Evolutionary conservation across 352 stramenopile genomes (phyloP), one percentile per base, ranked within the genome.

Genomic region (Albugo laibachii): DNA sequence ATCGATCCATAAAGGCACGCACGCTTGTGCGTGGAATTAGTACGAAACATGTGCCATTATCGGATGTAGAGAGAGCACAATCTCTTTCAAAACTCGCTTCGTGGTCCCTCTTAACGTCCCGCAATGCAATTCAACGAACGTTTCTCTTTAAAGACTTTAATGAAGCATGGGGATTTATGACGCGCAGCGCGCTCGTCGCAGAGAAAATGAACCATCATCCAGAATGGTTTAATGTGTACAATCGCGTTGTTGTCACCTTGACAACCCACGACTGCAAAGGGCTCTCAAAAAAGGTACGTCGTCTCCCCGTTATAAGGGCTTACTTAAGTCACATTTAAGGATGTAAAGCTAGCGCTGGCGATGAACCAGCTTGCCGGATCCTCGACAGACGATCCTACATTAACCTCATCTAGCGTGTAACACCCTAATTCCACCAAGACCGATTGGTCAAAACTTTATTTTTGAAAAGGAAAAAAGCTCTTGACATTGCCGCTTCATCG

Each of bases 181-280:
- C 47, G 41, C 61, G 69, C 41, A 62, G 63, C 15, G 80, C 80
- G 34, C 57, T 81, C 45, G 57, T 84, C 27, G 80, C 80, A 2
- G 77, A 93, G 60, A 62, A 88, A 47, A 81, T 96, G 75, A 79
- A 96, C 64, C 94, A 98, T 73, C 94, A 98, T 70, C 94, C 94
- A 1, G 93, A 98, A 74, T 98, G 93, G 93, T 97, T 95, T 62
- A 98, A 98, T 61, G 92, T 98, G 5, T 98, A 98, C 72, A 98
- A 97, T 65, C 68, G 66, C 41, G 93, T 98, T 15, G 73, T 97
- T 42, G 87, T 98, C 38, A 97, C 86, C 38, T 69, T 98, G 15
- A 96, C 87, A 45, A 98, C 94, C 15, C 94, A 98, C 66, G 92
- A 98, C 62, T 94, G 79, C 54, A 69, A 72, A 53, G 93, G 93